These are phyloP conservation scores for Sporothrix brunneoviolacea DNA, from an alignment of 2,329 filamentous ascomycete genomes.

Conservation along the genomic window DNA sequence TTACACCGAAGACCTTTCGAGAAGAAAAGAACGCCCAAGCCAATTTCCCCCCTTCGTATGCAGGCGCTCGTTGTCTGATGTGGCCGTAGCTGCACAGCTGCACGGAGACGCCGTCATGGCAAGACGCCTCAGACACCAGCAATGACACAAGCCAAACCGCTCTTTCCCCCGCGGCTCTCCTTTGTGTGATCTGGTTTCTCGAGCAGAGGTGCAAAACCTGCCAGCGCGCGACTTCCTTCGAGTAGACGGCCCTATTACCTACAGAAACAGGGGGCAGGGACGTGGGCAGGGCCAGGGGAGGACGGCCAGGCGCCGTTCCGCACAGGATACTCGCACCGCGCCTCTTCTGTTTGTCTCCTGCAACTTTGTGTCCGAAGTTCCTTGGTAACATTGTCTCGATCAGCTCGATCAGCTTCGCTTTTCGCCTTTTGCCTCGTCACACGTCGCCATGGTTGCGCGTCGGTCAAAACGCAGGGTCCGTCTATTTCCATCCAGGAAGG, in stretches of 20 bases:
- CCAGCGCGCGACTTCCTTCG: background rate
- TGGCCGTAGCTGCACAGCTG: background rate
- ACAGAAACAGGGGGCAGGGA: background rate
- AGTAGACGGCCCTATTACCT: conserved; percentile 8
- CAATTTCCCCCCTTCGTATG: too few relatives aligned
- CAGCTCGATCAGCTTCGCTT: background rate
- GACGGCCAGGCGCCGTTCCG: background rate
- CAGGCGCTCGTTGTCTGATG: background rate
- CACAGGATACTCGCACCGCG: background rate
- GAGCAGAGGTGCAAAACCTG: background rate
- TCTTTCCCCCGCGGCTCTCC: conserved; percentile 1
- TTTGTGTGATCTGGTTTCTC: background rate
- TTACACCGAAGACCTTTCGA: conserved; percentile 1
- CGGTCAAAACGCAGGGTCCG: conserved; percentile 1
- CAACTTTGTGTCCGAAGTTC: background rate
- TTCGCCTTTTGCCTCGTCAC: background rate
- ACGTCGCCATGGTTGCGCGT: background rate
- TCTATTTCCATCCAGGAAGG: background rate
- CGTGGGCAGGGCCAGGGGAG: background rate
- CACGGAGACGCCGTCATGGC: conserved; percentile 9
- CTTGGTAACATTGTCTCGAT: background rate
- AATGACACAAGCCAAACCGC: conserved; percentile 2
- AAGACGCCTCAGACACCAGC: conserved; percentile 4
- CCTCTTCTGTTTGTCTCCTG: background rate
- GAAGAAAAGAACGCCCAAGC: background rate